Percentiles rank a stretch among this genome's conserved stretches.
Conservation (phyloP, 202 grass and related monocot genomes). For the Tripidium arundinaceum region DNA sequence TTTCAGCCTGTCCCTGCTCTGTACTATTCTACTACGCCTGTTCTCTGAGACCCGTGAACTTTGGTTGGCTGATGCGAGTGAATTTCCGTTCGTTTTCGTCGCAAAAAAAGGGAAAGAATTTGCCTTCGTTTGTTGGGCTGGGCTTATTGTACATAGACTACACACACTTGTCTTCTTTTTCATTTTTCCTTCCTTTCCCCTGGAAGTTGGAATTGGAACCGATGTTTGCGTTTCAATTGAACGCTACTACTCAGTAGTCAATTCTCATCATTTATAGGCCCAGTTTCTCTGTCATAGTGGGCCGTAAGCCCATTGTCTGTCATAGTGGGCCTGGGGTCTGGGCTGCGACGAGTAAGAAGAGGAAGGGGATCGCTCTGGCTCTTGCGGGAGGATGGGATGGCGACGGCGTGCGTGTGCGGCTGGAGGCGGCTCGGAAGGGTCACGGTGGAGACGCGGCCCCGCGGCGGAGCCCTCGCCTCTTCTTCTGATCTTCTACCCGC, state of each 20-base stretch:
- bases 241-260: no score
- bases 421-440: conserved; percentile 14
- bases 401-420: conserved; percentile 16
- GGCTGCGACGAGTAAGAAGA: neutral
- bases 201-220: neutral
- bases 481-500: neutral
- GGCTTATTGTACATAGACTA: neutral
- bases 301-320: neutral
- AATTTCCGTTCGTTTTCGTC: neutral
- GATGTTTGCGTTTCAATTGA: neutral
- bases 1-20: neutral
- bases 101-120: neutral
- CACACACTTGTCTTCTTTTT: neutral
- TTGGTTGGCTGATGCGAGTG: neutral
- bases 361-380: neutral
- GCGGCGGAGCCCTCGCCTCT: neutral
- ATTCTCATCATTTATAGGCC: neutral
- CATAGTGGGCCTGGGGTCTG: neutral
- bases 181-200: neutral
- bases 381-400: neutral
- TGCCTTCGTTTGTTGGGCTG: neutral
- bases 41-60: neutral
- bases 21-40: neutral
- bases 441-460: conserved; percentile 8
- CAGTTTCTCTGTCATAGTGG: neutral